Base-by-base conservation (phyloP, 164 flowering plant species). In the Sedum album region DNA sequence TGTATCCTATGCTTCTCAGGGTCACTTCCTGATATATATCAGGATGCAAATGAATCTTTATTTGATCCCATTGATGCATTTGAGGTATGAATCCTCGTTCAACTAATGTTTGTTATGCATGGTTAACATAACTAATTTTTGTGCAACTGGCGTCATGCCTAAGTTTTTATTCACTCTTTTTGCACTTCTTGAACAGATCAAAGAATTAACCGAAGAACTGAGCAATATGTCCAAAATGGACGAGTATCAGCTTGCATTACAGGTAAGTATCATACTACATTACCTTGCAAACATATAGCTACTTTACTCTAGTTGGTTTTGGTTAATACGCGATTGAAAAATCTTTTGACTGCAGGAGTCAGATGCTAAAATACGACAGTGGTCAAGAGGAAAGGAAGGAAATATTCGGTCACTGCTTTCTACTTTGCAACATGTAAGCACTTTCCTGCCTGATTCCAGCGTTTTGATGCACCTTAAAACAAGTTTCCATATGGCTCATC, bases 381-480 rank as follows among this genome's bases (percentile, higher is more conserved):
- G 98, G 98, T 82, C 89, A 42, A 70, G 46, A 61, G 98, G 95
- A 66, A 93, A 85, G 79, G 89, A 87, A 80, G 87, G 85, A 73
- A 93, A 88, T 73, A 90, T 93, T 31, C 93, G 98, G 23, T 88
- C 98, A 1, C 78, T 90, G 66, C 77, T 93, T 21, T 86, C 98
- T 66, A 93, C 98, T 68, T 75, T 93, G 68, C 98, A 93, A 82
- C 86, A 80, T 75, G 98, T 92, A 75, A 81, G 93, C 73, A 46
- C 38, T 38, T 15, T 10, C 44, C 26, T 46, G 46, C 31, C 46
- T 26, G 4, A 68, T 67, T 63, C 6, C 21, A 21, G 28, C 4
- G 17, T 25, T 15, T 60, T 28, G 15, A n/a, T 55, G 36, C 30
- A 51, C 18, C 2, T 2, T 28, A 18, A 35, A 62, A 30, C 25